Conservation (phyloP, 2,329 filamentous ascomycete genomes). For the Microcyclosporella mali region DNA sequence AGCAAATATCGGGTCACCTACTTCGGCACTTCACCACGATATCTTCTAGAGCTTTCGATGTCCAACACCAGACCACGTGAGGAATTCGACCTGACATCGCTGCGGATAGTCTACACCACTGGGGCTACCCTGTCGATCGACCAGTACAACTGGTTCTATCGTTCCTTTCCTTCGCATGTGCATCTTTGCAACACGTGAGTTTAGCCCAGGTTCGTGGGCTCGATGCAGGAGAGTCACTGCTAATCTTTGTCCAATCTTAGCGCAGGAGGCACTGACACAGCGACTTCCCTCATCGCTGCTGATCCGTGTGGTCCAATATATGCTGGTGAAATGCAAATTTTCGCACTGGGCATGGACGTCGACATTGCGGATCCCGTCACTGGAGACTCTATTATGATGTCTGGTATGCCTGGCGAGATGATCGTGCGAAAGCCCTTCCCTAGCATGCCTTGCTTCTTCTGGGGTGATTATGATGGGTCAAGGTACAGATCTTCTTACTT, state of each 20-base stretch:
- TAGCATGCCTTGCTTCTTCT: slow-evolving; percentile 39
- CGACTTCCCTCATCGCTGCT: slow-evolving; percentile 39
- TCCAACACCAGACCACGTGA: slow-evolving; percentile 32
- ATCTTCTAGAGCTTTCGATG: slow-evolving; percentile 40
- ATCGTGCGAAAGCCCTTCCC: slow-evolving; percentile 43
- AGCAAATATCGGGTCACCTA: slow-evolving; percentile 36
- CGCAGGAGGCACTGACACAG: slow-evolving; percentile 45
- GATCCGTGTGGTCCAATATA: slow-evolving; percentile 40
- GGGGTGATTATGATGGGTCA: slow-evolving; percentile 37
- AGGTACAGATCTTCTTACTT: slow-evolving; percentile 44
- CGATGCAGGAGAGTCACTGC: too few species aligned
- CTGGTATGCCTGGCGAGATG: slow-evolving; percentile 40
- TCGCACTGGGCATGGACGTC: slow-evolving; percentile 43
- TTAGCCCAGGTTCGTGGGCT: too few species aligned
- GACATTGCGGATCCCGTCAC: slow-evolving; percentile 39
- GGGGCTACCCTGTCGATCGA: slow-evolving; percentile 40
- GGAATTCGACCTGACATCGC: slow-evolving; percentile 34
- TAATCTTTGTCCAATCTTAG: too few species aligned
- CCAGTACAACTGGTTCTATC: slow-evolving; percentile 44
- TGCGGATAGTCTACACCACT: slow-evolving; percentile 42
- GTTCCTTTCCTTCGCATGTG: slow-evolving; percentile 33
- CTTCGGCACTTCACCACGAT: slow-evolving; percentile 42
- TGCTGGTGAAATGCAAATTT: slow-evolving; percentile 39
- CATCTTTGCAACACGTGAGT: slow-evolving; percentile 36
- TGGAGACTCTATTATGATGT: slow-evolving; percentile 31